Evolutionary conservation across 495 filamentous ascomycete genomes (phyloP).

Genomic region (Podospora anserina): DNA sequence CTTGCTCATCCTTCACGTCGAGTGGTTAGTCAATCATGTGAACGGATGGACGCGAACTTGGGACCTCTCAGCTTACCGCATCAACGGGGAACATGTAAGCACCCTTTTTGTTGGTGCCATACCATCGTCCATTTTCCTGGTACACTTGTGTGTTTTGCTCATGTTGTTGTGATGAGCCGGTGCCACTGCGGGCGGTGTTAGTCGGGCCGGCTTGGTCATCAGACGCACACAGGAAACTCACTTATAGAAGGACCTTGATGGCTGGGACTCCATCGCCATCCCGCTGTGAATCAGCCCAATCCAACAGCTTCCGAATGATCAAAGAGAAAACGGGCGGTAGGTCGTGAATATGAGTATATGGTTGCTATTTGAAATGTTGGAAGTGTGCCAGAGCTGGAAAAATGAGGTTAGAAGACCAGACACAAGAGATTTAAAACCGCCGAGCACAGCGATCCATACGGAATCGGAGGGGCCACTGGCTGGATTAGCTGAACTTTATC

Average conservation of each 20-base stretch:
- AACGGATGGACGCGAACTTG: not conserved
- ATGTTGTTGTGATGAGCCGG: not conserved
- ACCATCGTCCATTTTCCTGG: slow-evolving; percentile 55
- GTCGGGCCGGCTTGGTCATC: not conserved
- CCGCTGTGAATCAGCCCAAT: not conserved
- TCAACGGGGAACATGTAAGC: slow-evolving; percentile 62
- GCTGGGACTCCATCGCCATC: not conserved
- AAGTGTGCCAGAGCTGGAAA: not conserved
- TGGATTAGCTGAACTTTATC: not conserved
- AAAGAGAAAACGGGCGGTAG: not conserved
- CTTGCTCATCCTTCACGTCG: slow-evolving; percentile 56
- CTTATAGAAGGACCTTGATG: not conserved
- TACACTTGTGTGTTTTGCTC: slow-evolving; percentile 28
- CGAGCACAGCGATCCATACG: not conserved
- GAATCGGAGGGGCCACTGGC: not conserved
- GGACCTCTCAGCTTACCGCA: slow-evolving; percentile 43
- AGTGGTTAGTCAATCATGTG: slow-evolving; percentile 20
- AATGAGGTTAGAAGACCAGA: not conserved
- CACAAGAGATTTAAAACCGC: not conserved
- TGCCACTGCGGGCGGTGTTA: not conserved
- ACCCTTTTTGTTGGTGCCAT: slow-evolving; percentile 54
- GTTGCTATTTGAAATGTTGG: not conserved
- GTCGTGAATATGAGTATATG: not conserved
- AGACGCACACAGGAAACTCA: not conserved
- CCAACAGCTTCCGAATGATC: not conserved